A percentile compares a stretch with the other conserved stretches of the same genome.
Evolutionary conservation across 139 green algal species (phyloP).

Genomic region (Protoeuglena noctilucae): DNA sequence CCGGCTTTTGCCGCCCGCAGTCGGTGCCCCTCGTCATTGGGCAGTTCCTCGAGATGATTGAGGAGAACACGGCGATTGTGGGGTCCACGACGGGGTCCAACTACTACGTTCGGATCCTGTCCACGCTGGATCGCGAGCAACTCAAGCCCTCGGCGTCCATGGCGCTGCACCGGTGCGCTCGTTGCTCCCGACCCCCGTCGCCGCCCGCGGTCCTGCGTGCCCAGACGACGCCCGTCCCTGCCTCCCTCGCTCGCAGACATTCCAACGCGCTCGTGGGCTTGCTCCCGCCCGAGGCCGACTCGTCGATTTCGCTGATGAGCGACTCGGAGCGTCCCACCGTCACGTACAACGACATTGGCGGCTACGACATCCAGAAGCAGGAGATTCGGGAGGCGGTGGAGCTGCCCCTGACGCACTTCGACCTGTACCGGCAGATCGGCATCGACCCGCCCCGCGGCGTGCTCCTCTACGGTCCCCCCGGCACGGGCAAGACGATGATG

Average conservation of each 20-base stretch:
- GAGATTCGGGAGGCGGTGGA: conserved; percentile 98
- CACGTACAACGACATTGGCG: conserved; percentile 91
- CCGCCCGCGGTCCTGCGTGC: too few relatives aligned
- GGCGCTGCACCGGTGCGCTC: conserved; percentile 80
- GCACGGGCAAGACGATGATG: conserved; percentile 88
- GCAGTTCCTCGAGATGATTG: conserved; percentile 98
- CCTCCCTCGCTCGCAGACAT: conserved; percentile 33
- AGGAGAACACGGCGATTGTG: conserved; percentile 86
- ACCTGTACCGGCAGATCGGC: conserved; percentile 89
- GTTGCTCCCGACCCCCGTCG: too few relatives aligned
- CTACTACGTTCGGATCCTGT: conserved; percentile 89
- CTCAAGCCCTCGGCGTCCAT: conserved; percentile 87
- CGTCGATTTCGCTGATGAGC: conserved; percentile 80
- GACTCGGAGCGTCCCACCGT: conserved; percentile 86
- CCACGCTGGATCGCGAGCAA: conserved; percentile 90
- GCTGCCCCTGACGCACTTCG: conserved; percentile 87
- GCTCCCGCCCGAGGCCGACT: conserved; percentile 93
- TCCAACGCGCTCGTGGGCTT: conserved; percentile 97
- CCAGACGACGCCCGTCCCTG: too few relatives aligned
- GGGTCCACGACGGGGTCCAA: conserved; percentile 86
- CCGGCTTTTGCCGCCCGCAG: too few relatives aligned
- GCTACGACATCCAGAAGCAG: conserved; percentile 97
- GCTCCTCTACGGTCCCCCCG: conserved; percentile 83
- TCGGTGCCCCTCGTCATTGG: conserved; percentile 94
- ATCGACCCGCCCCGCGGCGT: conserved; percentile 94